A percentile compares a stretch with the other conserved stretches of the same genome.
Conservation (phyloP, 352 stramenopile genomes). For the Pythium sukuiense region DNA sequence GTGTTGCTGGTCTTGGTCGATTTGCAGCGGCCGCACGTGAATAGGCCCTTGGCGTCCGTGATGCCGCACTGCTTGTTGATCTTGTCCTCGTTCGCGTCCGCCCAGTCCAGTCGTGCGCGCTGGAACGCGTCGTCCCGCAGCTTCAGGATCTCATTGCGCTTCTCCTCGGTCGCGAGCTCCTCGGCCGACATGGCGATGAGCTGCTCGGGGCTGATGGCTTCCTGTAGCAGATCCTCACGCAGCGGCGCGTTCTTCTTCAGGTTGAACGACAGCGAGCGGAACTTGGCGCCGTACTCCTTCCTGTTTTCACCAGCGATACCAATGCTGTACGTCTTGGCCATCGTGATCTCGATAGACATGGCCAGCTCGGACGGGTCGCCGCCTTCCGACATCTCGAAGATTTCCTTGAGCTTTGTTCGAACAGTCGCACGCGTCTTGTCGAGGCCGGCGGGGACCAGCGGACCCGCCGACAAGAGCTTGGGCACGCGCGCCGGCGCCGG, state of each 20-base stretch:
- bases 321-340: constrained; percentile 73
- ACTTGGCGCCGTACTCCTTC: constrained; percentile 89
- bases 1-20: constrained; percentile 96
- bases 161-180: constrained; percentile 87
- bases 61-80: constrained; percentile 91
- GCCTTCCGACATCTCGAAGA: constrained; percentile 49
- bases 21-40: constrained; percentile 94
- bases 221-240: constrained; percentile 69
- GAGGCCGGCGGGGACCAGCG: constrained; percentile 68
- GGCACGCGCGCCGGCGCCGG: not conserved
- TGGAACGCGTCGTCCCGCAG: constrained; percentile 83
- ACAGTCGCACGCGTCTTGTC: constrained; percentile 79
- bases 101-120: constrained; percentile 86
- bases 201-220: constrained; percentile 68
- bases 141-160: constrained; percentile 83
- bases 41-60: constrained; percentile 74
- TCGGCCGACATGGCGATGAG: constrained; percentile 83
- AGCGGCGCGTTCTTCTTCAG: constrained; percentile 89
- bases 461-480: constrained; percentile 26
- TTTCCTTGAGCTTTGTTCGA: constrained; percentile 81
- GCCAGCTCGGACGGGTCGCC: constrained; percentile 54
- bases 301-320: constrained; percentile 74
- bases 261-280: constrained; percentile 89
- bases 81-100: constrained; percentile 88
- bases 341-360: constrained; percentile 68